A percentile compares a stretch with the other conserved stretches of the same genome.
These are phyloP conservation scores for Barbarea vulgaris DNA, from an alignment of 345 rosid species.

Conservation along the genomic window DNA sequence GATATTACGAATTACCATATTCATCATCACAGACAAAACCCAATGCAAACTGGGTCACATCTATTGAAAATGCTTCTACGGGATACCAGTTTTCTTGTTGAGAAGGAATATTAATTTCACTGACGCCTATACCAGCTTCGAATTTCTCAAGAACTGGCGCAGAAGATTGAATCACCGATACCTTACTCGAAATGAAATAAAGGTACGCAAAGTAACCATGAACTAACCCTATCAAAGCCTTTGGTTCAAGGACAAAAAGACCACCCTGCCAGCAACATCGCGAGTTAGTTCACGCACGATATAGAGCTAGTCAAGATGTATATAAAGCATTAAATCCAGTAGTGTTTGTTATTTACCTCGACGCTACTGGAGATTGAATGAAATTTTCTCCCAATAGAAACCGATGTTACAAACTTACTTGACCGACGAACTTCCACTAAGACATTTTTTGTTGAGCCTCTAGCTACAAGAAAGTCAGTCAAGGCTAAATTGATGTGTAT, in stretches of 20 bases:
- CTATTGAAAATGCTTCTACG: constrained; percentile 49
- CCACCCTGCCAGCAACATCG: constrained; percentile 76
- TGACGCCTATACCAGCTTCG: constrained; percentile 34
- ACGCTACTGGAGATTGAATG: constrained; percentile 55
- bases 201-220: constrained; percentile 52
- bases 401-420: constrained; percentile 57
- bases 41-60: constrained; percentile 61
- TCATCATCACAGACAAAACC: constrained; percentile 62
- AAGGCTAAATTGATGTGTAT: constrained; percentile 52
- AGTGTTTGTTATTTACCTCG: constrained; percentile 54
- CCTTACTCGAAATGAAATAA: constrained; percentile 36
- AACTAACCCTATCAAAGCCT: constrained; percentile 54
- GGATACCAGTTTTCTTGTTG: constrained; percentile 43
- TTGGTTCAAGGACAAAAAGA: constrained; percentile 61
- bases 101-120: constrained; percentile 39
- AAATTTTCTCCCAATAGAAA: constrained; percentile 60
- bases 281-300: constrained; percentile 27
- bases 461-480: constrained; percentile 54
- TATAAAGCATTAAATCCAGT: constrained; percentile 15
- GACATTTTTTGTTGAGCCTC: constrained; percentile 54
- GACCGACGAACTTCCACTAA: constrained; percentile 53
- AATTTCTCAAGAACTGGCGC: constrained; percentile 38
- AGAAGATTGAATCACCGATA: constrained; percentile 45
- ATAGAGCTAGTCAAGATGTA: constrained; percentile 27
- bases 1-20: constrained; percentile 52